Evolutionary conservation across 208 protist genomes (phyloP).

Genomic region (Trypanosoma rangeli): DNA sequence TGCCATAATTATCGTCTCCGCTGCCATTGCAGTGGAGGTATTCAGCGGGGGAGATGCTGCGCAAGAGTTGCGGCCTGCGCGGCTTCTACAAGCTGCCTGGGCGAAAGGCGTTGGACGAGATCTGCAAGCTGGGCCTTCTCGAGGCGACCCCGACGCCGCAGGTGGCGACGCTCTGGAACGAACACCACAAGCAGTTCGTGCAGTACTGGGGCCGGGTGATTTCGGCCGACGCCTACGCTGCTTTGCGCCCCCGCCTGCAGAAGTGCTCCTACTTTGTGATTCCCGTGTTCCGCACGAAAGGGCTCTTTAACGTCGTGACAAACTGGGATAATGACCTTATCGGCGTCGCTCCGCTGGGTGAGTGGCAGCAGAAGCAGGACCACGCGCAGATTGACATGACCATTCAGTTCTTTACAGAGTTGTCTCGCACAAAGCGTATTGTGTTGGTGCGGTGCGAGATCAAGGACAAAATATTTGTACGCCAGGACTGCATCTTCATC

Average conservation of each 20-base stretch:
- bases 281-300: conserved; percentile 89
- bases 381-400: conserved; percentile 89
- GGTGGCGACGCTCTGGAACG: conserved; percentile 85
- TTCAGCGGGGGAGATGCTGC: conserved; percentile 39
- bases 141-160: conserved; percentile 70
- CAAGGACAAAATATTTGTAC: conserved; percentile 90
- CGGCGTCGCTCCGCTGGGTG: conserved; percentile 80
- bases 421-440: conserved; percentile 78
- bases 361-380: conserved; percentile 91
- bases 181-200: conserved; percentile 85
- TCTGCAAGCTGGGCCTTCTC: conserved; percentile 80
- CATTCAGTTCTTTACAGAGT: conserved; percentile 93
- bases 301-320: conserved; percentile 91
- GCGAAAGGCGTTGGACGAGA: conserved; percentile 87
- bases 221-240: conserved; percentile 77
- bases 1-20: background rate
- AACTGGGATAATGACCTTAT: conserved; percentile 90
- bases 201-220: conserved; percentile 91
- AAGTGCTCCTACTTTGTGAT: conserved; percentile 91
- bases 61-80: conserved; percentile 15
- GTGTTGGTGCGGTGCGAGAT: conserved; percentile 92
- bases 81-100: conserved; percentile 77
- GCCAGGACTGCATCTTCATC: conserved; percentile 85
- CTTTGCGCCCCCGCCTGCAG: conserved; percentile 77
- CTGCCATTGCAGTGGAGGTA: background rate